Conservation (phyloP, 345 rosid genomes). For the Alliaria petiolata region DNA sequence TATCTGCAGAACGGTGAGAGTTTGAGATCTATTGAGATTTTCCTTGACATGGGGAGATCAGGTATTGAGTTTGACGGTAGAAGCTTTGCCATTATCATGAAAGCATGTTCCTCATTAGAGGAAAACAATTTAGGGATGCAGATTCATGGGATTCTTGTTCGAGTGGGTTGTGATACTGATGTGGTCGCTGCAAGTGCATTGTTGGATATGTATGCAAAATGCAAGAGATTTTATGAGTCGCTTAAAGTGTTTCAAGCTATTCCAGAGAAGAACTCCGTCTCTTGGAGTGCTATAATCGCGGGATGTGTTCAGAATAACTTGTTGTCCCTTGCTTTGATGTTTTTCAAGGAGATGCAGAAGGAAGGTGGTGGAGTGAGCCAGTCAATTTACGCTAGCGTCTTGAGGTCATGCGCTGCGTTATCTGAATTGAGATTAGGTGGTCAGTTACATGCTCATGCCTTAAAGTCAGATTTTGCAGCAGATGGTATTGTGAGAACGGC, state of each 20-base stretch:
- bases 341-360: slow-evolving; percentile 72
- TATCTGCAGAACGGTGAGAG: slow-evolving; percentile 54
- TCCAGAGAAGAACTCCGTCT: slow-evolving; percentile 65
- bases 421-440: slow-evolving; percentile 50
- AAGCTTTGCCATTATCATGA: slow-evolving; percentile 61
- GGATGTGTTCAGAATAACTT: slow-evolving; percentile 69
- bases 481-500: slow-evolving; percentile 85
- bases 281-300: slow-evolving; percentile 87
- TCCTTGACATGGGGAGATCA: slow-evolving; percentile 53
- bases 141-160: slow-evolving; percentile 59
- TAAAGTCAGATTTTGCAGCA: slow-evolving; percentile 52
- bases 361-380: slow-evolving; percentile 56
- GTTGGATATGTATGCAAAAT: slow-evolving; percentile 89
- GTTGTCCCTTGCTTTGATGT: slow-evolving; percentile 43
- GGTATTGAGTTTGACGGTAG: slow-evolving; percentile 44
- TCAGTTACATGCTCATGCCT: slow-evolving; percentile 84
- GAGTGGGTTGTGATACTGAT: slow-evolving; percentile 52
- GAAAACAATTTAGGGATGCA: slow-evolving; percentile 51
- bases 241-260: slow-evolving; percentile 52
- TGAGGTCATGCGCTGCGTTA: slow-evolving; percentile 72
- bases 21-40: slow-evolving; percentile 41
- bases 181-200: slow-evolving; percentile 78
- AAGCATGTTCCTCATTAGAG: slow-evolving; percentile 54
- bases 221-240: slow-evolving; percentile 54
- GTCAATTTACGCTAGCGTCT: slow-evolving; percentile 82